A percentile compares a stretch with the other conserved stretches of the same genome.
Conservation (phyloP, 371 early-diverging fungal genomes). For the Sanchytrium tribonematis region DNA sequence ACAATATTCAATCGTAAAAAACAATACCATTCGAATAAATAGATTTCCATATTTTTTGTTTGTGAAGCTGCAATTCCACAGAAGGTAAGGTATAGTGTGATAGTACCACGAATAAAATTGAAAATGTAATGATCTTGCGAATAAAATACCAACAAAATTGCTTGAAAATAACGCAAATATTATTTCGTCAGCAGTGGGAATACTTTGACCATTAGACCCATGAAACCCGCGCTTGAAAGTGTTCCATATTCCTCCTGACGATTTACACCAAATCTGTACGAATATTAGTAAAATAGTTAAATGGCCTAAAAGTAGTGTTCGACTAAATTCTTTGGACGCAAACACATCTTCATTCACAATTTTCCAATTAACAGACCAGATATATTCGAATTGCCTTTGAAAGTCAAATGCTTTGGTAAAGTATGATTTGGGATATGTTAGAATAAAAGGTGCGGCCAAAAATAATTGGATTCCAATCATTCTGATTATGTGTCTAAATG, state of each 20-base stretch:
- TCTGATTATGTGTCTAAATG: conserved; percentile 8
- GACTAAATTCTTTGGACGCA: conserved; percentile 24
- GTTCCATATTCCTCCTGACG: too few relatives aligned
- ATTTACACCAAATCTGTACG: too few relatives aligned
- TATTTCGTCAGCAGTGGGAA: too few relatives aligned
- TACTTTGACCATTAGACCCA: too few relatives aligned
- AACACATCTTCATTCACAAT: conserved; percentile 40
- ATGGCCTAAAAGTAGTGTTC: conserved; percentile 19
- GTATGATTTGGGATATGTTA: conserved; percentile 27
- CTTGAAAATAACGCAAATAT: conserved; percentile 37
- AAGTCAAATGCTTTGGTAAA: conserved; percentile 54
- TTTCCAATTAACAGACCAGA: conserved; percentile 85
- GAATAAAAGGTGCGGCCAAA: conserved; percentile 40
- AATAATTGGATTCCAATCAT: conserved; percentile 13
- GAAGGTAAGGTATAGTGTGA: conserved; percentile 47
- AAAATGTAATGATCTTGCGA: conserved; percentile 64
- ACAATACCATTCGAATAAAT: conserved; percentile 9
- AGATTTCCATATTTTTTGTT: not conserved
- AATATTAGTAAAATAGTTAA: too few relatives aligned
- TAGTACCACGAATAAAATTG: conserved; percentile 87
- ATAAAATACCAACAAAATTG: conserved; percentile 61
- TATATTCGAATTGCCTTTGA: conserved; percentile 42
- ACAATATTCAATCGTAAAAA: conserved; percentile 25
- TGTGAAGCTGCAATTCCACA: conserved; percentile 14
- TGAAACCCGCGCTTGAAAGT: too few relatives aligned